phyloP scores from a whole-genome alignment of 225 moss, liverwort and hornwort species.

The Pseudisothecium myosuroides region DNA sequence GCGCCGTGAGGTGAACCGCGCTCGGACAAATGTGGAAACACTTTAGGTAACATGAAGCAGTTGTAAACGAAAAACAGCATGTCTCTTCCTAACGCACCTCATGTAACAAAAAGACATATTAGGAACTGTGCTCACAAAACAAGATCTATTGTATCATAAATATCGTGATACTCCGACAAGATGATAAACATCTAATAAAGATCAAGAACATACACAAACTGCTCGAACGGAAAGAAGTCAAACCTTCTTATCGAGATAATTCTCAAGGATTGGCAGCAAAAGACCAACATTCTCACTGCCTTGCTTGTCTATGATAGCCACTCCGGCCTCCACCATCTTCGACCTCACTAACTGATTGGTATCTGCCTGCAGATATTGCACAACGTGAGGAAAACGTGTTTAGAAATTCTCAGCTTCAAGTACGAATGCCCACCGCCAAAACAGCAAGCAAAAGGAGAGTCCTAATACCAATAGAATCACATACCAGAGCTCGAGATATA shows the following conservation, averaged over 20 bases:
- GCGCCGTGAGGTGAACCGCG: neutral
- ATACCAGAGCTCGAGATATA: constrained; percentile 91
- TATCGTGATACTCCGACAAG: neutral
- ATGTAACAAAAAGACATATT: neutral
- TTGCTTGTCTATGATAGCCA: constrained; percentile 87
- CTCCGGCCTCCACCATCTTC: constrained; percentile 96
- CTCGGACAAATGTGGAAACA: neutral
- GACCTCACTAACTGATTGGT: constrained; percentile 71
- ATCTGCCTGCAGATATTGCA: constrained; percentile 55
- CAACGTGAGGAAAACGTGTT: neutral
- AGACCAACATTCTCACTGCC: constrained; percentile 82
- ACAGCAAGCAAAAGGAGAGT: neutral
- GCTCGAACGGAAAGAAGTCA: neutral
- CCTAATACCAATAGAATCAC: neutral
- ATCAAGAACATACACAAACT: neutral
- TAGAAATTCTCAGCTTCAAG: neutral
- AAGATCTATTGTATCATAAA: neutral
- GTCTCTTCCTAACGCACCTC: neutral
- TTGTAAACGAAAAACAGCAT: neutral
- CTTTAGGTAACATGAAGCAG: neutral
- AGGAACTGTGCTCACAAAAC: neutral
- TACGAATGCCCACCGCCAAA: neutral
- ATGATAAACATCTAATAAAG: neutral
- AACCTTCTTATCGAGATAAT: constrained; percentile 95
- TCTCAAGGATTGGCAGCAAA: constrained; percentile 86